A percentile compares a stretch with the other conserved stretches of the same genome.
Conservation (phyloP, 2,329 filamentous ascomycete species). For the Ophiocordyceps sinensis region DNA sequence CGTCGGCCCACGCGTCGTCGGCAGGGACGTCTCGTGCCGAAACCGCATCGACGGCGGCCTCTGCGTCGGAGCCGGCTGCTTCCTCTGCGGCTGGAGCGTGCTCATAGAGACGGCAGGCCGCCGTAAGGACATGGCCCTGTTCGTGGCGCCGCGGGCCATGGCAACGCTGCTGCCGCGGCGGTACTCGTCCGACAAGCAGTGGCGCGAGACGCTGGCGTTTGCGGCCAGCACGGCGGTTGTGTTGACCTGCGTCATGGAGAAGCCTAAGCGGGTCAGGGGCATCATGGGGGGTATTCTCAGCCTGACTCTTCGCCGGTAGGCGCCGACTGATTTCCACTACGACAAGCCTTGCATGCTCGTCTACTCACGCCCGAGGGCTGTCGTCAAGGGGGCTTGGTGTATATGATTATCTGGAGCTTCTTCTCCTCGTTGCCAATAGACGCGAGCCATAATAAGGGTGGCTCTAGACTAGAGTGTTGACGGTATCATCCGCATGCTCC, state of each 20-base stretch:
- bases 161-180: conserved; percentile 59
- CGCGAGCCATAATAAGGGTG: too few relatives aligned
- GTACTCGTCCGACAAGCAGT: conserved; percentile 48
- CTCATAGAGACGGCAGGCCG: conserved; percentile 52
- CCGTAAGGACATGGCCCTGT: conserved; percentile 62
- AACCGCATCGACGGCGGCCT: conserved; percentile 46
- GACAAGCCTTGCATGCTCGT: too few relatives aligned
- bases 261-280: conserved; percentile 48
- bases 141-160: conserved; percentile 65
- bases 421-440: too few relatives aligned
- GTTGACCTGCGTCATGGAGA: conserved; percentile 52
- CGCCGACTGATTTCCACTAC: too few relatives aligned
- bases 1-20: conserved; percentile 54
- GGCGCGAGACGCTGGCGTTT: conserved; percentile 53
- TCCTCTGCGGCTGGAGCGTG: conserved; percentile 71
- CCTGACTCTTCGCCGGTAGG: conserved; percentile 27
- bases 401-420: too few relatives aligned
- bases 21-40: conserved; percentile 29
- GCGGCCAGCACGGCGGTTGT: conserved; percentile 54
- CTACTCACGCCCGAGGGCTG: too few relatives aligned
- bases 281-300: conserved; percentile 49
- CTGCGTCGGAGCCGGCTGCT: conserved; percentile 58
- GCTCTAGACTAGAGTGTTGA: neutral
- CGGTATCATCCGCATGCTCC: neutral
- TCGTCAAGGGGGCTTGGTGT: too few relatives aligned